A percentile compares a stretch with the other conserved stretches of the same genome.
These are phyloP conservation scores for Fragaria ananassa DNA, from an alignment of 306 rosid genomes.

Conservation along the genomic window DNA sequence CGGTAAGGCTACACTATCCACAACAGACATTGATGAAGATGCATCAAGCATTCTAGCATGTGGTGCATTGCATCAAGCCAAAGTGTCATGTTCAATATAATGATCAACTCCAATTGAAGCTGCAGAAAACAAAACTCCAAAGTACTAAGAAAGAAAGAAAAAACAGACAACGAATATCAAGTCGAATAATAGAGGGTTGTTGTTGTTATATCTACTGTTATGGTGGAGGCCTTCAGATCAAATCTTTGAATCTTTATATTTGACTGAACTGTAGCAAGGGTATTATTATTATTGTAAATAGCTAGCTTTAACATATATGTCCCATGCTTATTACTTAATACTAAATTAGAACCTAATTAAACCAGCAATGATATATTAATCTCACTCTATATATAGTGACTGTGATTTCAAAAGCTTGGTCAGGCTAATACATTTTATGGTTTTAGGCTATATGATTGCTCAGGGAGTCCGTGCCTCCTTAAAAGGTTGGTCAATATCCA, in stretches of 20 bases:
- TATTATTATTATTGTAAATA: neutral
- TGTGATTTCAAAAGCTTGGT: constrained; percentile 11
- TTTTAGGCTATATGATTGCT: neutral
- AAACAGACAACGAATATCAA: neutral
- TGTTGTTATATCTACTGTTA: neutral
- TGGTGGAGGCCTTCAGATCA: neutral
- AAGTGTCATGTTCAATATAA: constrained; percentile 1
- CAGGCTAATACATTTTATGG: constrained; percentile 8
- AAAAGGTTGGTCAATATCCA: neutral
- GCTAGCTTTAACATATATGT: neutral
- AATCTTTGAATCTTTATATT: neutral
- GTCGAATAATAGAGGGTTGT: neutral
- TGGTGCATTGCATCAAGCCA: constrained; percentile 23
- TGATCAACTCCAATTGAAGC: neutral
- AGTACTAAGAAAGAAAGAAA: neutral
- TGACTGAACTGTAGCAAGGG: neutral
- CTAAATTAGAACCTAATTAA: neutral
- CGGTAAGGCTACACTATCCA: neutral
- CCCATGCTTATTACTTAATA: neutral
- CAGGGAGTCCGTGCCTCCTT: neutral
- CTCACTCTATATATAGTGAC: neutral
- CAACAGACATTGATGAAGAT: neutral
- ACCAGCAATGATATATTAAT: neutral
- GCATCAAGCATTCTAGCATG: constrained; percentile 1
- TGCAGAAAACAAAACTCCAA: neutral